Percentiles rank a stretch among this genome's conserved stretches.
phyloP scores from a whole-genome alignment of 1,284 basidiomycete genomes.

The Coniferiporia weirii region DNA sequence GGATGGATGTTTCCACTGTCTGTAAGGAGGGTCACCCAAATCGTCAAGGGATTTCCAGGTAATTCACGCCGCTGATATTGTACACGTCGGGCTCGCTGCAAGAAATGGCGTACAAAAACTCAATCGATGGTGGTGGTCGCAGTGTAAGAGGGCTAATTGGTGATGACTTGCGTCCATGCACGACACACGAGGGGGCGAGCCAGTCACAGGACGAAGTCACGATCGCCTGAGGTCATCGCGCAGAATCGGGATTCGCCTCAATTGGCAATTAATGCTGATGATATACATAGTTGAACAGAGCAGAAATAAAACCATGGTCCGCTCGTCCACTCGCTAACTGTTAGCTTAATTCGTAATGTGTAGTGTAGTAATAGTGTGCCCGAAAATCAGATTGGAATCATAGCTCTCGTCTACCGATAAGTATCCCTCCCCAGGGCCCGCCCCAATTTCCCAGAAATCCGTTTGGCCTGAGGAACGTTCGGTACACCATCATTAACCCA shows the following conservation, averaged over 20 bases:
- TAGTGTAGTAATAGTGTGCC: constrained; percentile 1
- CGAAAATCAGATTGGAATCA: constrained; percentile 21
- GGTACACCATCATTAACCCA: constrained; percentile 62
- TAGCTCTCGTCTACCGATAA: constrained; percentile 42
- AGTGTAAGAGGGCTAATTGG: not conserved
- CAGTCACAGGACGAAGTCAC: not conserved
- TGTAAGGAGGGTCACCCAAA: too few species aligned
- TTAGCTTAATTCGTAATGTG: not conserved
- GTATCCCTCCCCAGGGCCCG: constrained; percentile 54
- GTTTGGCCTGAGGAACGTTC: constrained; percentile 59
- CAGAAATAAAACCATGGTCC: too few species aligned
- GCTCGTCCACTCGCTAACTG: not conserved
- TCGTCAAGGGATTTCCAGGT: too few species aligned
- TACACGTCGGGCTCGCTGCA: not conserved
- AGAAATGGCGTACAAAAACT: not conserved
- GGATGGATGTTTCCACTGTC: not conserved
- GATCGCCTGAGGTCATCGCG: constrained; percentile 1
- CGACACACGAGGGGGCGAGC: too few species aligned
- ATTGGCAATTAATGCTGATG: not conserved
- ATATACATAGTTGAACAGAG: too few species aligned
- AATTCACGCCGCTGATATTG: not conserved
- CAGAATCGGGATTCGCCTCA: constrained; percentile 1
- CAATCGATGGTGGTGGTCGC: constrained; percentile 15
- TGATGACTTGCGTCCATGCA: not conserved
- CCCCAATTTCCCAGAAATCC: constrained; percentile 48